Percentiles rank a stretch among this genome's conserved stretches.
Conservation (phyloP, 2,329 filamentous ascomycete genomes). For the Colletotrichum liriopes region DNA sequence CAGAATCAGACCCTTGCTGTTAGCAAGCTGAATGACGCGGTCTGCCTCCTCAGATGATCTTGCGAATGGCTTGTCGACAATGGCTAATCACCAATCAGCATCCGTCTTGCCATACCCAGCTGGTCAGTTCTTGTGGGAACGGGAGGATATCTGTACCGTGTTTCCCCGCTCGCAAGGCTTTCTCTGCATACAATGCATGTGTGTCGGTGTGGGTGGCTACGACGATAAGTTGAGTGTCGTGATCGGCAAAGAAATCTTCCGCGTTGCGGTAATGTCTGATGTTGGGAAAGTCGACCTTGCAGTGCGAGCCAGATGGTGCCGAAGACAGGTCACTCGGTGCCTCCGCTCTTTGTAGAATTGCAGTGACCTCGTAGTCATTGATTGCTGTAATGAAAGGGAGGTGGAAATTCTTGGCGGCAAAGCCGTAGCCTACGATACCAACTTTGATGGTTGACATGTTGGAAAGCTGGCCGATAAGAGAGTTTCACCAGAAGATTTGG, state of each 20-base stretch:
- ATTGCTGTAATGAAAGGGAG: conserved; percentile 65
- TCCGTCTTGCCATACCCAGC: neutral
- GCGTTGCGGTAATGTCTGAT: conserved; percentile 71
- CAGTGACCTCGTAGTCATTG: conserved; percentile 61
- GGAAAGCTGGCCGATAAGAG: rapidly evolving
- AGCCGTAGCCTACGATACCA: conserved; percentile 66
- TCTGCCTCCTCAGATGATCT: conserved; percentile 71
- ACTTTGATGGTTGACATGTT: conserved; percentile 58
- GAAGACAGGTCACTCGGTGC: conserved; percentile 50
- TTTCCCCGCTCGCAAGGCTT: conserved; percentile 72
- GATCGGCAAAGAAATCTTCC: conserved; percentile 73
- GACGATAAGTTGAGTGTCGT: conserved; percentile 72
- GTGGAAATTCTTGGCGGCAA: conserved; percentile 64
- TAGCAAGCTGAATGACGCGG: conserved; percentile 65
- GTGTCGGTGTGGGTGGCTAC: conserved; percentile 68
- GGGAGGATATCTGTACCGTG: conserved; percentile 57
- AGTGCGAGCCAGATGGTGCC: conserved; percentile 57
- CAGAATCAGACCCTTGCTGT: conserved; percentile 62
- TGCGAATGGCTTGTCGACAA: conserved; percentile 79
- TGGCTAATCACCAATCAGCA: conserved; percentile 55
- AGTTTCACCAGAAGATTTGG: no score
- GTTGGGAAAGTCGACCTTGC: conserved; percentile 63
- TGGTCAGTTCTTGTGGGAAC: neutral
- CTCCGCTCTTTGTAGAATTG: conserved; percentile 64
- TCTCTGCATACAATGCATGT: conserved; percentile 69